Base-by-base conservation (phyloP, 1,284 basidiomycete species). In the Vanrija sp. region DNA sequence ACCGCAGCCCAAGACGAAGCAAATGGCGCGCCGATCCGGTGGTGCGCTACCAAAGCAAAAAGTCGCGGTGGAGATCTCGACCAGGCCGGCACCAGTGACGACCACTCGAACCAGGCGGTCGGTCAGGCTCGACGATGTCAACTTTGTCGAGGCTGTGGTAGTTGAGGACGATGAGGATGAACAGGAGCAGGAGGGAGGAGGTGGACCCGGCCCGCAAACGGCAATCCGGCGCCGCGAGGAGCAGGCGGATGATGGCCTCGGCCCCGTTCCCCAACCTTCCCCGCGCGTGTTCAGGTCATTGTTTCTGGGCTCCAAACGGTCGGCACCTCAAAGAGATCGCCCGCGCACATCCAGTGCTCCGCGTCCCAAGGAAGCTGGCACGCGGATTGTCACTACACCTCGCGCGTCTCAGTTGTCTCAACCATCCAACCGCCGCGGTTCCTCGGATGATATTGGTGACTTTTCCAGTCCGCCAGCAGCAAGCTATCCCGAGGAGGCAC, bases 231-330 rank as follows among this genome's bases (percentile, higher is more conserved):
- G 44, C 29, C 19, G 26, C 28, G 29, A 34, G n/a, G 40, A 28
- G 3, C 23, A 12, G 10, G 34, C 34, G 5, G 34, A 34, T 34
- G 34, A 8, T 2, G 14, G 25, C 2, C 55, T 63, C 16, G 49
- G 19, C 15, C 59, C 59, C 3, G 59, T 63, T 5, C 59, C 59
- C 1, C 59, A 61, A 18, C 59, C 57, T 3, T 57, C 54, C 3
- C 52, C 54, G 8, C 40, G 19, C n/a, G 50, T 51, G 5, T 57
- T 64, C 53, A 34, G 14, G 34, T 34, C 34, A 2, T 12, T 34
- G 34, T 34, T 34, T 12, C 12, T 34, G 12, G 34, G 34, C 14
- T 34, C 34, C 6, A 28, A 28, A 23, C 21, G 21, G 34, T 34
- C 34, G 9, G 9, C 34, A 15, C 12, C 34, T 34, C 34, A 34